A percentile compares a stretch with the other conserved stretches of the same genome.
These are phyloP conservation scores for Fragosphaeria purpurea DNA, from an alignment of 2,329 filamentous ascomycete species.

Conservation along the genomic window DNA sequence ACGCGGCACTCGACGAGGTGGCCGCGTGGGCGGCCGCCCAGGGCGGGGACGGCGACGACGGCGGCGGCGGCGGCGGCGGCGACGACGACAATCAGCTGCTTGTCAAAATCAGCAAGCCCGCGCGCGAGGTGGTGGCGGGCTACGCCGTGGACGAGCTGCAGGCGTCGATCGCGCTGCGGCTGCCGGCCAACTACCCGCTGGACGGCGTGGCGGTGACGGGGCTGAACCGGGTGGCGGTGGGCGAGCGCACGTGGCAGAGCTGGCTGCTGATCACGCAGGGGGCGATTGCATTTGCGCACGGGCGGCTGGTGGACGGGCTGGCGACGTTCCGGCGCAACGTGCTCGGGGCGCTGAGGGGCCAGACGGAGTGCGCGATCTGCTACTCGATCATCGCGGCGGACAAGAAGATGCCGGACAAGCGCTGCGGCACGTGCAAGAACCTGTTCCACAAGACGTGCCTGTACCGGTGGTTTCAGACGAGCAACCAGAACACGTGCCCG, in stretches of 20 bases:
- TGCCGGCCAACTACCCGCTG: slow-evolving; percentile 76
- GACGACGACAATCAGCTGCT: slow-evolving; percentile 45
- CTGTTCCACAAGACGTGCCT: slow-evolving; percentile 82
- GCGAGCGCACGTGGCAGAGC: slow-evolving; percentile 83
- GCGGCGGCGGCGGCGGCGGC: background rate
- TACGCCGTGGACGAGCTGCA: slow-evolving; percentile 84
- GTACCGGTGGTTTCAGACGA: slow-evolving; percentile 95
- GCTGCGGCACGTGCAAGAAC: slow-evolving; percentile 87
- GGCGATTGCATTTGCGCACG: slow-evolving; percentile 87
- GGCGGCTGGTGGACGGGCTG: slow-evolving; percentile 78
- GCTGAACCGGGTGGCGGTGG: slow-evolving; percentile 74
- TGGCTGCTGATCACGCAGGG: slow-evolving; percentile 86
- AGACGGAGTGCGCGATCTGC: slow-evolving; percentile 93
- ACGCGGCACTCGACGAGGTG: slow-evolving; percentile 56
- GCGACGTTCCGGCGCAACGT: slow-evolving; percentile 81
- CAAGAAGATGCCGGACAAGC: slow-evolving; percentile 83
- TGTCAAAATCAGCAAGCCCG: slow-evolving; percentile 62
- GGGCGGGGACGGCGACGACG: slow-evolving; percentile 26
- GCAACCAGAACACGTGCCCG: slow-evolving; percentile 84
- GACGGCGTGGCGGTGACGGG: slow-evolving; percentile 66
- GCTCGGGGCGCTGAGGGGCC: slow-evolving; percentile 77
- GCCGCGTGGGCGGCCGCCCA: slow-evolving; percentile 52
- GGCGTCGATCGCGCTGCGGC: slow-evolving; percentile 69
- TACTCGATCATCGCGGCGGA: slow-evolving; percentile 88
- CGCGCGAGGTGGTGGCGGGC: slow-evolving; percentile 68